These are phyloP conservation scores for Annulohypoxylon maeteangense DNA, from an alignment of 495 filamentous ascomycete species.

Conservation along the genomic window DNA sequence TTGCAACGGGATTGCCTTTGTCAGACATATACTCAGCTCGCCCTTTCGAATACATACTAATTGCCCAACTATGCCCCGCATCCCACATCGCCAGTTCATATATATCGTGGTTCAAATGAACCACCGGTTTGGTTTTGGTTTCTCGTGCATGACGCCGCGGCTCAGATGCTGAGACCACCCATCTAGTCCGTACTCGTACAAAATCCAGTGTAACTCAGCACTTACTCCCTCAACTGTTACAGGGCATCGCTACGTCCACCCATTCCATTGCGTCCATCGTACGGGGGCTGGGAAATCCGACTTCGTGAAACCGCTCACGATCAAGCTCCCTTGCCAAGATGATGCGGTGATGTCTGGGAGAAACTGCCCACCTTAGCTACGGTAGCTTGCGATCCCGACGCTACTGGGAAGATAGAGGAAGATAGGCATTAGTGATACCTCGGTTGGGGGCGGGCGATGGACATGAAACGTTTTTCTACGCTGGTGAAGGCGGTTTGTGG, in stretches of 20 bases:
- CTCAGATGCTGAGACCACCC: slow-evolving; percentile 9
- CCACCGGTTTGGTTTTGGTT: slow-evolving; percentile 6
- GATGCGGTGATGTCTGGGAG: slow-evolving; percentile 21
- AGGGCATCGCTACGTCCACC: slow-evolving; percentile 5
- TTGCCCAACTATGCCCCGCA: slow-evolving; percentile 6
- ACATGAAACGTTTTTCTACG: slow-evolving; percentile 8
- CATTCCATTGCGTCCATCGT: slow-evolving; percentile 9
- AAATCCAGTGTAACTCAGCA: slow-evolving; percentile 21
- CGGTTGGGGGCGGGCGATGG: background rate
- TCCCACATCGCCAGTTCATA: slow-evolving; percentile 7
- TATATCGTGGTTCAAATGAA: slow-evolving; percentile 9
- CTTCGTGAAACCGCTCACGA: slow-evolving; percentile 20
- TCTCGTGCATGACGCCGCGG: slow-evolving; percentile 10
- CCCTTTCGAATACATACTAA: slow-evolving; percentile 2
- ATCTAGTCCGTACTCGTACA: slow-evolving; percentile 30
- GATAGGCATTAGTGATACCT: background rate
- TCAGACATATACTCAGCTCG: slow-evolving; percentile 14
- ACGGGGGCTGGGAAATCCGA: slow-evolving; percentile 14
- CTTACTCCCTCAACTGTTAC: slow-evolving; percentile 24
- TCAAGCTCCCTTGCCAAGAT: slow-evolving; percentile 22
- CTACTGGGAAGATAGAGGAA: background rate
- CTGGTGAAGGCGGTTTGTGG: slow-evolving; percentile 4
- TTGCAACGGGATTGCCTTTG: slow-evolving; percentile 20
- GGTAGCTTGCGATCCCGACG: background rate
- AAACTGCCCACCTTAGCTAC: background rate